These are phyloP conservation scores for Fonsecaea pugnacius DNA, from an alignment of 2,329 filamentous ascomycete genomes.

Conservation along the genomic window DNA sequence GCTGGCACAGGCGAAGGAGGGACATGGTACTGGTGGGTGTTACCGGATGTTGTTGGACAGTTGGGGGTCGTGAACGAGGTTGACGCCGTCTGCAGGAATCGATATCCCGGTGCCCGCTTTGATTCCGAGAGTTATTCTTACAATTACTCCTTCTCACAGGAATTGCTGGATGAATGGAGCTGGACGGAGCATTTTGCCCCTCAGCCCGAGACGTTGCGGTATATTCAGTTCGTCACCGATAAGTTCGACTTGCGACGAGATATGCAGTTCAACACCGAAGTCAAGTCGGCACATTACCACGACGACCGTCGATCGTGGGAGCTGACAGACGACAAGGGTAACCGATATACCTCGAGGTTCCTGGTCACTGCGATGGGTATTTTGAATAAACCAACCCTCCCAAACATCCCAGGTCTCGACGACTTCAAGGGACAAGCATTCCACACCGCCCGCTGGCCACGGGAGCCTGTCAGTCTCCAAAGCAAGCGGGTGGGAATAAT, in stretches of 20 bases:
- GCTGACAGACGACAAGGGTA: conserved; percentile 20
- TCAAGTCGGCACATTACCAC: conserved; percentile 27
- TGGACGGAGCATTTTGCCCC: conserved; percentile 31
- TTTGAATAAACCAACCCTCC: conserved; percentile 34
- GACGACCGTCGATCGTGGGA: conserved; percentile 29
- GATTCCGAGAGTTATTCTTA: conserved; percentile 44
- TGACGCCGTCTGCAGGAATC: conserved; percentile 18
- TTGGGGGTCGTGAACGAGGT: neutral
- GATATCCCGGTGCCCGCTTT: conserved; percentile 40
- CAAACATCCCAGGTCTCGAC: conserved; percentile 38
- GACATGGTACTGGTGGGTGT: conserved; percentile 23
- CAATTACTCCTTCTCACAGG: conserved; percentile 36
- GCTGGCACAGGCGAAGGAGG: conserved; percentile 21
- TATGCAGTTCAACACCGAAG: conserved; percentile 40
- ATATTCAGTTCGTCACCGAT: conserved; percentile 54
- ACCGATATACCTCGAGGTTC: conserved; percentile 26
- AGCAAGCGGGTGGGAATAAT: conserved; percentile 51
- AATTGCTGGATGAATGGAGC: conserved; percentile 35
- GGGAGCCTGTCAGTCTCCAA: conserved; percentile 21
- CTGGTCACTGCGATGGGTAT: conserved; percentile 30
- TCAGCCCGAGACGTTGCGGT: conserved; percentile 42
- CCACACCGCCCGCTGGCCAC: conserved; percentile 40
- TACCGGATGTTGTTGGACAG: neutral
- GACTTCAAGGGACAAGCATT: conserved; percentile 37
- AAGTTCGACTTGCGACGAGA: conserved; percentile 46